Percentiles rank a stretch among this genome's conserved stretches.
Conservation (phyloP, 345 rosid genomes). For the Noccaea bulbosa region DNA sequence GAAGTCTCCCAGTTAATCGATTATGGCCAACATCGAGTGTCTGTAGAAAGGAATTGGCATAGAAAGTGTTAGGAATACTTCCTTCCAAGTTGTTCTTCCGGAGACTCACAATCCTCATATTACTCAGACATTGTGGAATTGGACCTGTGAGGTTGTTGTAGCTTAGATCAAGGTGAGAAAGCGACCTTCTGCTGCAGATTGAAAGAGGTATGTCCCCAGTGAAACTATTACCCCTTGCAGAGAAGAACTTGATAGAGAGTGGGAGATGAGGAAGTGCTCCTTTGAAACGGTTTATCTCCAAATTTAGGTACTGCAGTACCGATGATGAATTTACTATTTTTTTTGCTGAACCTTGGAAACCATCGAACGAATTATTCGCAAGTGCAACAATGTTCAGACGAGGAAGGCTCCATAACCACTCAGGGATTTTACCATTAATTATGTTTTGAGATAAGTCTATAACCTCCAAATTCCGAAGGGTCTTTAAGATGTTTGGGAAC, state of each 20-base stretch:
- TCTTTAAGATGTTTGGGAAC: conserved; percentile 14
- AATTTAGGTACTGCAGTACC: not conserved
- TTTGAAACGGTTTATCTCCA: not conserved
- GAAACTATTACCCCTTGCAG: not conserved
- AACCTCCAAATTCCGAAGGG: not conserved
- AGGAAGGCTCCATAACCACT: conserved; percentile 31
- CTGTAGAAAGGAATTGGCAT: not conserved
- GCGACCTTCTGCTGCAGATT: not conserved
- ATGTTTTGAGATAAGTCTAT: not conserved
- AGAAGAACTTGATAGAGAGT: not conserved
- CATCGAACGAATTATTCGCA: not conserved
- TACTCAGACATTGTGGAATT: conserved; percentile 26
- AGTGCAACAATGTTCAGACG: no score
- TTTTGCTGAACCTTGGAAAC: conserved; percentile 4
- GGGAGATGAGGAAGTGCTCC: conserved; percentile 29
- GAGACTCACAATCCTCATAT: not conserved
- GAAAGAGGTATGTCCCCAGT: conserved; percentile 11
- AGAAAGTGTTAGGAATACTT: not conserved
- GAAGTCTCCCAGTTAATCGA: not conserved
- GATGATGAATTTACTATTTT: conserved; percentile 1
- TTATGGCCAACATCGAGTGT: conserved; percentile 2
- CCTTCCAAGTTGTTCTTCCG: conserved; percentile 22
- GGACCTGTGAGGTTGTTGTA: conserved; percentile 24
- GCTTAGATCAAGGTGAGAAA: not conserved
- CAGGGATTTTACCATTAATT: not conserved